Base-by-base conservation (phyloP, 768 basidiomycete species). In the Chlorophyllum brunneum region DNA sequence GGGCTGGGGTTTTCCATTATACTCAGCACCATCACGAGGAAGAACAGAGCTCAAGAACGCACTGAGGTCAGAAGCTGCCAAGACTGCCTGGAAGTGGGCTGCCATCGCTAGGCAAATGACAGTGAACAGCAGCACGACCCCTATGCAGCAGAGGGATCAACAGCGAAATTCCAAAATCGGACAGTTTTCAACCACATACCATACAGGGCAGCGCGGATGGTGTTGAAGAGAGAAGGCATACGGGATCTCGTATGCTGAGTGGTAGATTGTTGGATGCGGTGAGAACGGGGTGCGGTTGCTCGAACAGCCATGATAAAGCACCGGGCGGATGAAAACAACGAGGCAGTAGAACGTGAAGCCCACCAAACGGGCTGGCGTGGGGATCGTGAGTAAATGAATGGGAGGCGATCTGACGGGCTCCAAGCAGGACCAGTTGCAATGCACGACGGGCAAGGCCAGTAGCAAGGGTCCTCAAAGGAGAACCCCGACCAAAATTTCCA, bases 11-110 rank as follows among this genome's bases (percentile, higher is more conserved):
- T 39, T 26, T n/a, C 23, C 37, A 23, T 34, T n/a, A 42, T 58
- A 34, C 54, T 40, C 54, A 48, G 51, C 39, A 50, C 27, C 26
- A 31, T 44, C 47, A 44, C 58, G 27, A 52, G 37, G 20, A 43
- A 29, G 11, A 45, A 46, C 5, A 34, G n/a, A 24, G 16, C 37
- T 40, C 34, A 2, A 53, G 31, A 53, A 63, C 85, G 64, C 65
- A 92, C 89, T 92, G 65, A 92, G 85, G 70, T 91, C 87, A 52
- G 85, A 88, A 58, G 86, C 74, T 55, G 81, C 75, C 56, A 91
- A 70, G 29, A 89, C 75, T 50, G 72, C 73, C 65, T 88, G 82
- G 62, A 92, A 89, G 62, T 89, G 86, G 31, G 76, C 85, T 45
- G 88, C 86, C 71, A 92, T 84, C 54, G 80, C 87, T 56, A 92